These are phyloP conservation scores for Microbotryum scabiosae DNA, from an alignment of 1,284 basidiomycete species.

Conservation along the genomic window DNA sequence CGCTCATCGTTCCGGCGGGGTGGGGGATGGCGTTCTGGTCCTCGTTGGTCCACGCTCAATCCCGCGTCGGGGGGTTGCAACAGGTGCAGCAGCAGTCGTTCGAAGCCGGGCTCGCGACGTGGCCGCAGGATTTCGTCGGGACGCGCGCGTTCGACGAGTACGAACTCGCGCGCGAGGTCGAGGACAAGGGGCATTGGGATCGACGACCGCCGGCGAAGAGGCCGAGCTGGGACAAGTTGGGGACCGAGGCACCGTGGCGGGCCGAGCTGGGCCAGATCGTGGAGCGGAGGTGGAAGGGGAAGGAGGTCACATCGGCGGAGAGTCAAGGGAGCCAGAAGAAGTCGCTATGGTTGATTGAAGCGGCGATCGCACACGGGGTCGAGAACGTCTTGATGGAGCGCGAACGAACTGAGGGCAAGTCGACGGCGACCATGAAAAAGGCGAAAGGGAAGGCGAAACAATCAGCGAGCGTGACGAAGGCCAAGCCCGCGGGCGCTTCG, in stretches of 20 bases:
- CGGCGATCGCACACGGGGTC: neutral
- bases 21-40: slow-evolving; percentile 81
- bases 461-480: no score
- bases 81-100: slow-evolving; percentile 67
- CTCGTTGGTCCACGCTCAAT: slow-evolving; percentile 69
- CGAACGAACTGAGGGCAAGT: neutral
- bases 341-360: neutral
- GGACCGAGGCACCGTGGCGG: slow-evolving; percentile 51
- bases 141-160: slow-evolving; percentile 48
- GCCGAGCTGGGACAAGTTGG: slow-evolving; percentile 56
- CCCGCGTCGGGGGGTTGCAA: slow-evolving; percentile 67
- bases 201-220: slow-evolving; percentile 76
- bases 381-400: neutral
- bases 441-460: no score
- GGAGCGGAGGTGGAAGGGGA: slow-evolving; percentile 22
- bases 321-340: neutral
- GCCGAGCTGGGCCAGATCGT: slow-evolving; percentile 63
- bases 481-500: neutral
- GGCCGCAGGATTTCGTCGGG: slow-evolving; percentile 70
- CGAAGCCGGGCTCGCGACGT: slow-evolving; percentile 62
- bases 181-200: slow-evolving; percentile 59
- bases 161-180: slow-evolving; percentile 45
- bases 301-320: neutral
- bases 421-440: no score
- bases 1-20: slow-evolving; percentile 67